Conservation (phyloP, 179 eudicot species). For the Spinacia oleracea region DNA sequence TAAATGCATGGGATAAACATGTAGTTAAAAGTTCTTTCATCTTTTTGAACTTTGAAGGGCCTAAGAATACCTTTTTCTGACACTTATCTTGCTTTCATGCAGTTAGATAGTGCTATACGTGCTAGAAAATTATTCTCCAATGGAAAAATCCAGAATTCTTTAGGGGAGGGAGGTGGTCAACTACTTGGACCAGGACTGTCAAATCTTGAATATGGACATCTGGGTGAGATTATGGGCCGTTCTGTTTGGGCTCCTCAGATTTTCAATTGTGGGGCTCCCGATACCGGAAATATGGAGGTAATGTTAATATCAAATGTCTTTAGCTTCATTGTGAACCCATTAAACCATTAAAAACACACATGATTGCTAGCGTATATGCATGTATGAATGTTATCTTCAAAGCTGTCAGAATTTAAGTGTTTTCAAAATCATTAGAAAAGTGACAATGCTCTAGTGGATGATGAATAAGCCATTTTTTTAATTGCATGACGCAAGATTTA, state of each 20-base stretch:
- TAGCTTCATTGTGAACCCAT: not conserved
- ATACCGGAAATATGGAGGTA: slow-evolving; percentile 99
- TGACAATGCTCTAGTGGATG: too few species aligned
- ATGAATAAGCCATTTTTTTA: too few species aligned
- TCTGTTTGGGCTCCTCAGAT: slow-evolving; percentile 96
- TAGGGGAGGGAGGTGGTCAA: slow-evolving; percentile 28
- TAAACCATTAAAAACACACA: not conserved
- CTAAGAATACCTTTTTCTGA: not conserved
- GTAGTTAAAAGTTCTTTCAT: not conserved
- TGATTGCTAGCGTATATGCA: not conserved
- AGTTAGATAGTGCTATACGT: slow-evolving; percentile 89
- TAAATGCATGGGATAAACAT: not conserved
- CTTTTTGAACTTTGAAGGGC: not conserved
- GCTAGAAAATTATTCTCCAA: slow-evolving; percentile 63
- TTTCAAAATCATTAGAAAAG: too few species aligned
- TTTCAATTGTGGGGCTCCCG: slow-evolving; percentile 98
- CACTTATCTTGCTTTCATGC: slow-evolving; percentile 23
- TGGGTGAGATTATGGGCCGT: slow-evolving; percentile 97
- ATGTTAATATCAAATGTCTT: slow-evolving; percentile 6
- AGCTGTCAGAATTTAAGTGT: too few species aligned
- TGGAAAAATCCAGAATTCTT: slow-evolving; percentile 39
- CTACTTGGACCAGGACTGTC: slow-evolving; percentile 87
- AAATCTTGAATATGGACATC: slow-evolving; percentile 93
- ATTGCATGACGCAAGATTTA: too few species aligned
- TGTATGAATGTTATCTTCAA: too few species aligned